These are phyloP conservation scores for Rhazya stricta DNA, from an alignment of 257 asterid genomes.

Conservation along the genomic window DNA sequence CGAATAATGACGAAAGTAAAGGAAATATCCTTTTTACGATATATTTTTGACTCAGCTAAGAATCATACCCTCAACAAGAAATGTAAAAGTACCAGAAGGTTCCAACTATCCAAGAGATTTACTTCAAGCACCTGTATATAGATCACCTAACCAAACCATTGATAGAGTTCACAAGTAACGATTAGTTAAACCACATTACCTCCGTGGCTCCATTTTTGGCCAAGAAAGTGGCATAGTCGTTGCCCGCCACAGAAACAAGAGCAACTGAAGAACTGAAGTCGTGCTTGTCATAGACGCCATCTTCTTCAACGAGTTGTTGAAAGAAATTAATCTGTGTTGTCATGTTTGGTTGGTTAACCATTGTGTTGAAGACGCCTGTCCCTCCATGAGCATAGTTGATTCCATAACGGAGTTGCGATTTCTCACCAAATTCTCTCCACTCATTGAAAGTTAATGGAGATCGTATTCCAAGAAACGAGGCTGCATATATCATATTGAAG, in stretches of 20 bases:
- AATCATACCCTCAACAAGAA: neutral
- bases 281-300: conserved; percentile 25
- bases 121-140: neutral
- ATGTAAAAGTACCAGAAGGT: neutral
- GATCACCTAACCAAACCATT: conserved; percentile 6
- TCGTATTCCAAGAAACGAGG: conserved; percentile 38
- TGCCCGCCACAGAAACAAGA: conserved; percentile 61
- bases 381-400: conserved; percentile 71
- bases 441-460: conserved; percentile 40
- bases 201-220: conserved; percentile 31
- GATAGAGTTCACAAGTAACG: neutral
- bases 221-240: conserved; percentile 51
- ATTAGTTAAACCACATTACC: conserved; percentile 31
- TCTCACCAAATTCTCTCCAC: conserved; percentile 16
- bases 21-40: no score
- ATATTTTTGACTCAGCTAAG: no score
- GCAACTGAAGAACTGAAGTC: conserved; percentile 44
- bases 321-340: conserved; percentile 54
- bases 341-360: conserved; percentile 62
- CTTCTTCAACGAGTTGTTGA: conserved; percentile 41
- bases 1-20: no score
- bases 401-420: conserved; percentile 26
- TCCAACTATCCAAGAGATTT: neutral
- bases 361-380: conserved; percentile 58
- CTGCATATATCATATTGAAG: conserved; percentile 21